Conservation (phyloP, 169 alveolate species). For the Plasmodium gallinaceum region DNA sequence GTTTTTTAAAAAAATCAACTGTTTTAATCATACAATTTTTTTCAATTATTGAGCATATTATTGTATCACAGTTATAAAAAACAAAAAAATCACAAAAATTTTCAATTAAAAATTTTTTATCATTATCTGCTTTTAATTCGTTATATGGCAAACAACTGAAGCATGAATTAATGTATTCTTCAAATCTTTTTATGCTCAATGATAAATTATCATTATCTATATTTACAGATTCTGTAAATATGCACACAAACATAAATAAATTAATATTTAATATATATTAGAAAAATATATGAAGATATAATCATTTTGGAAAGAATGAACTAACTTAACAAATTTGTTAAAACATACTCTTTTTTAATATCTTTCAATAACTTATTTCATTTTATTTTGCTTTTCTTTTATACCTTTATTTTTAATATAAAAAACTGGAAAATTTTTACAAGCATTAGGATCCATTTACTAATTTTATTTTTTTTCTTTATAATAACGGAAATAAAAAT, state of each 20-base stretch:
- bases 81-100: slow-evolving; percentile 55
- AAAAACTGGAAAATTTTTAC: slow-evolving; percentile 55
- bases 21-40: slow-evolving; percentile 51
- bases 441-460: slow-evolving; percentile 66
- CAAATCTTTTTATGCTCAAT: slow-evolving; percentile 25
- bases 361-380: too few species aligned
- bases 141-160: slow-evolving; percentile 40
- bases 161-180: slow-evolving; percentile 39
- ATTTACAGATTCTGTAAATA: slow-evolving; percentile 15
- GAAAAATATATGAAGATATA: too few species aligned
- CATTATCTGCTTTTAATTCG: slow-evolving; percentile 25
- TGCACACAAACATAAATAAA: slow-evolving; percentile 1
- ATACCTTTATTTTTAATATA: slow-evolving; percentile 59
- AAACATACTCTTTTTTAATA: too few species aligned
- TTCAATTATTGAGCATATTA: slow-evolving; percentile 50
- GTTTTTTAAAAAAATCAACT: slow-evolving; percentile 10
- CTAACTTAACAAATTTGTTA: too few species aligned
- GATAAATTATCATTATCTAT: slow-evolving; percentile 30
- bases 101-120: slow-evolving; percentile 31
- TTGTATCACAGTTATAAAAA: slow-evolving; percentile 46
- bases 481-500: slow-evolving; percentile 4
- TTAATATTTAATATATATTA: too few species aligned
- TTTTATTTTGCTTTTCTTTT: not conserved
- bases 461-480: slow-evolving; percentile 9
- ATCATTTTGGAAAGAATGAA: too few species aligned